Evolutionary conservation across 306 rosid species (phyloP).

Genomic region (Myrica gale): DNA sequence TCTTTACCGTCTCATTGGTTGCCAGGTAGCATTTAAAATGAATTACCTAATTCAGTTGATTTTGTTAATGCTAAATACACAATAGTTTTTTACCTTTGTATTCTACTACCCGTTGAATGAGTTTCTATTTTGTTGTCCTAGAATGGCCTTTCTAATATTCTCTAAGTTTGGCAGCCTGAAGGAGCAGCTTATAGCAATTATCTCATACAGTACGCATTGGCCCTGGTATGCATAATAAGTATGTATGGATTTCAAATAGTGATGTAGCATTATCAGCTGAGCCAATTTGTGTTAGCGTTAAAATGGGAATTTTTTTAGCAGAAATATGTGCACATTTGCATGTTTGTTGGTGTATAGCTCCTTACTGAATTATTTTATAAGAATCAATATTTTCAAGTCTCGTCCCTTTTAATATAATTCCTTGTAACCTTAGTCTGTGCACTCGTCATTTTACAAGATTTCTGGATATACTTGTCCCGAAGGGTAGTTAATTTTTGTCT

Average conservation of each 20-base stretch:
- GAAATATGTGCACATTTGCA: not conserved
- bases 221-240: constrained; percentile 60
- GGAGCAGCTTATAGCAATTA: constrained; percentile 67
- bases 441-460: not conserved
- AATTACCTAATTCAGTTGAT: not conserved
- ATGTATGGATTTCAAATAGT: constrained; percentile 15
- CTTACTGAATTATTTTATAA: not conserved
- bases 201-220: constrained; percentile 90
- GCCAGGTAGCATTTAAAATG: constrained; percentile 58
- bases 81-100: not conserved
- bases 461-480: not conserved
- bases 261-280: constrained; percentile 8
- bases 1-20: constrained; percentile 70
- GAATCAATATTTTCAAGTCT: not conserved
- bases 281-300: constrained; percentile 5
- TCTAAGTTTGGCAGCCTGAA: constrained; percentile 75
- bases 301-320: not conserved
- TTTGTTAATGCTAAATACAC: not conserved
- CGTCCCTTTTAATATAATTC: not conserved
- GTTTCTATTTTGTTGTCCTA: constrained; percentile 2
- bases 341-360: not conserved
- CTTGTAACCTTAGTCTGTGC: not conserved
- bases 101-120: not conserved
- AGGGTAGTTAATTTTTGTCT: not conserved
- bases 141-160: constrained; percentile 27